Conservation (phyloP, 2,329 filamentous ascomycete species). For the Penicillium brevicompactum region DNA sequence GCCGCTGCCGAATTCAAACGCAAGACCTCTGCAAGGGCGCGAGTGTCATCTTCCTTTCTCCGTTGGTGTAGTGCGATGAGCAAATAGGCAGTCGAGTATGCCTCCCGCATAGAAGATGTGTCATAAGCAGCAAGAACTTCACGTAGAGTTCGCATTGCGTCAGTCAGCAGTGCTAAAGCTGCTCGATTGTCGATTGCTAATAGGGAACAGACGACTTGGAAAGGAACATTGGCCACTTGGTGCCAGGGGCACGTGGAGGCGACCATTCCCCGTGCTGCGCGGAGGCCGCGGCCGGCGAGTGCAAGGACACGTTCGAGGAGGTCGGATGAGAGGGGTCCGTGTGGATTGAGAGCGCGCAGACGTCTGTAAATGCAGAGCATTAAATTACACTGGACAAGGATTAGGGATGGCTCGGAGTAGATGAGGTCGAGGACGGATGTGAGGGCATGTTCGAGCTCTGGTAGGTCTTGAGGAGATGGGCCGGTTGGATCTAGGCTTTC, state of each 20-base stretch:
- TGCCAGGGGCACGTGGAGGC: slow-evolving; percentile 56
- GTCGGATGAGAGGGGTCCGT: slow-evolving; percentile 39
- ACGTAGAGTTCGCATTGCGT: slow-evolving; percentile 54
- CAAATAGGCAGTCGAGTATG: slow-evolving; percentile 56
- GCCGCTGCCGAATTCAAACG: slow-evolving; percentile 37
- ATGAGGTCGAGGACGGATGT: slow-evolving; percentile 43
- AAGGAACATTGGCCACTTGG: slow-evolving; percentile 62
- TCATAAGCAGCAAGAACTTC: slow-evolving; percentile 48
- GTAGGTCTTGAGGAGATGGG: slow-evolving; percentile 39
- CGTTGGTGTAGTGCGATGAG: slow-evolving; percentile 57
- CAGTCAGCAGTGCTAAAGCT: slow-evolving; percentile 51
- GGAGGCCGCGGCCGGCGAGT: slow-evolving; percentile 48
- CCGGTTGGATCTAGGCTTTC: slow-evolving; percentile 56
- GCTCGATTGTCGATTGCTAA: slow-evolving; percentile 58
- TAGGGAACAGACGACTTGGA: slow-evolving; percentile 59
- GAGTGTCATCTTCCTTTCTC: slow-evolving; percentile 49
- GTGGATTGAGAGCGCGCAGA: slow-evolving; percentile 53
- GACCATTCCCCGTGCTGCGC: slow-evolving; percentile 51
- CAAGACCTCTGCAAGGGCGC: slow-evolving; percentile 43
- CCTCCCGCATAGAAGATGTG: slow-evolving; percentile 55
- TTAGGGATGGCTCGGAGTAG: slow-evolving; percentile 47
- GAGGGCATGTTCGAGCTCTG: slow-evolving; percentile 49
- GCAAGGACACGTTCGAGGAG: slow-evolving; percentile 52
- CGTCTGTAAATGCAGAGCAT: slow-evolving; percentile 59
- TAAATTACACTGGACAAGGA: slow-evolving; percentile 58